These are phyloP conservation scores for Corchorus olitorius DNA, from an alignment of 345 rosid genomes.

Conservation along the genomic window DNA sequence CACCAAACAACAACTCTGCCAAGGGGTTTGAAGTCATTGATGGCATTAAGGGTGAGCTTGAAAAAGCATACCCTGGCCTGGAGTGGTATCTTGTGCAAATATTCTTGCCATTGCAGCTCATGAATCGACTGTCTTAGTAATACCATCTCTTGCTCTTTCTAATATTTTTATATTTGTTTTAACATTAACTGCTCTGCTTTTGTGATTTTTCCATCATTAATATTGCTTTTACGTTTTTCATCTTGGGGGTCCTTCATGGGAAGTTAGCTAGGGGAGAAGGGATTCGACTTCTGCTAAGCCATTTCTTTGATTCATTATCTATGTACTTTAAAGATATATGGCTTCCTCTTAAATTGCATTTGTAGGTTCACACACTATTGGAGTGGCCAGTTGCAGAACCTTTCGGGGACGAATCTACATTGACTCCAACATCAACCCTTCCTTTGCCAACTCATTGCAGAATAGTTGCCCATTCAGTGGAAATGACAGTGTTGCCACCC, in stretches of 20 bases:
- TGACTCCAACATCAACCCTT: constrained; percentile 33
- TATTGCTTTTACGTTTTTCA: constrained; percentile 15
- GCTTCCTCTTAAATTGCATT: no score
- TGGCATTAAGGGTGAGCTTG: constrained; percentile 43
- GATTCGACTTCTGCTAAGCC: constrained; percentile 48
- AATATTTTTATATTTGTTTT: no score
- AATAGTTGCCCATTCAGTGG: constrained; percentile 28
- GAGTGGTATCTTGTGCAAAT: no score
- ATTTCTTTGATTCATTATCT: no score
- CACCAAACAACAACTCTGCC: constrained; percentile 40
- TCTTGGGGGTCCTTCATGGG: constrained; percentile 55
- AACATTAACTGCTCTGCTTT: no score
- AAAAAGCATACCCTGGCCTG: constrained; percentile 51
- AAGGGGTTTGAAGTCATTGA: constrained; percentile 49
- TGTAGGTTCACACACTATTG: constrained; percentile 47
- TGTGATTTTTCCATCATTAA: no score
- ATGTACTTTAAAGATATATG: no score
- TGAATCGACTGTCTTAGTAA: constrained; percentile 44
- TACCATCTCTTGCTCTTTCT: no score
- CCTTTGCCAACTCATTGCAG: constrained; percentile 29
- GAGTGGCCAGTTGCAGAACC: constrained; percentile 37
- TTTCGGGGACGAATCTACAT: constrained; percentile 37
- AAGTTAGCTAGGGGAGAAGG: constrained; percentile 49
- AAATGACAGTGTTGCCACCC: constrained; percentile 19
- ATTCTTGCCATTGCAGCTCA: constrained; percentile 54